Conservation (phyloP, 768 basidiomycete genomes). For the Boletus coccyginus region DNA sequence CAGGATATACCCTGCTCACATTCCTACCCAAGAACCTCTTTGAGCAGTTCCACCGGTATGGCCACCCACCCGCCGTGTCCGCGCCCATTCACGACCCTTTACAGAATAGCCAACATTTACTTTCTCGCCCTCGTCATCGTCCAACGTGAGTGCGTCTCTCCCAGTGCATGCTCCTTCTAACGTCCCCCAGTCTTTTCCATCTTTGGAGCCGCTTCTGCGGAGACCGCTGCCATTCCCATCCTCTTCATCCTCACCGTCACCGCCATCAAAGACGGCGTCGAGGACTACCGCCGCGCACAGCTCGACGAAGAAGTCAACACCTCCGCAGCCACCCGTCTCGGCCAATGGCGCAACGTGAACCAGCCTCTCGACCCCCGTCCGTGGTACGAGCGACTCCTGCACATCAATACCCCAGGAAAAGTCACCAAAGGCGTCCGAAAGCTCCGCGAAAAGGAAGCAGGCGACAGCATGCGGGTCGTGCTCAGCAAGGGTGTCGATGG, state of each 20-base stretch:
- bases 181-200: conserved; percentile 69
- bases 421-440: conserved; percentile 84
- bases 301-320: conserved; percentile 96
- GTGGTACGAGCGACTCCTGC: conserved; percentile 73
- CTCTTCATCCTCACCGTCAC: conserved; percentile 86
- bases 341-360: conserved; percentile 89
- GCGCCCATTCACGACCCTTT: background rate
- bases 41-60: conserved; percentile 89
- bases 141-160: conserved; percentile 50
- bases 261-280: conserved; percentile 92
- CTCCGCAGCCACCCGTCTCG: conserved; percentile 86
- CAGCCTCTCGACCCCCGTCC: conserved; percentile 72
- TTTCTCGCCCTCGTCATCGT: conserved; percentile 82
- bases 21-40: conserved; percentile 94
- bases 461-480: conserved; percentile 61
- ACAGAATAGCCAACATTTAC: conserved; percentile 87
- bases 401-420: conserved; percentile 66
- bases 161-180: conserved; percentile 7
- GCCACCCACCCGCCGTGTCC: background rate
- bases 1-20: conserved; percentile 88
- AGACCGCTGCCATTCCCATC: conserved; percentile 81
- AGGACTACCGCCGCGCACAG: conserved; percentile 87
- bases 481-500: conserved; percentile 44
- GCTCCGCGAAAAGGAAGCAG: conserved; percentile 77
- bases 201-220: conserved; percentile 84